Conservation (phyloP, 768 basidiomycete species). For the Rhizopogon rudus region DNA sequence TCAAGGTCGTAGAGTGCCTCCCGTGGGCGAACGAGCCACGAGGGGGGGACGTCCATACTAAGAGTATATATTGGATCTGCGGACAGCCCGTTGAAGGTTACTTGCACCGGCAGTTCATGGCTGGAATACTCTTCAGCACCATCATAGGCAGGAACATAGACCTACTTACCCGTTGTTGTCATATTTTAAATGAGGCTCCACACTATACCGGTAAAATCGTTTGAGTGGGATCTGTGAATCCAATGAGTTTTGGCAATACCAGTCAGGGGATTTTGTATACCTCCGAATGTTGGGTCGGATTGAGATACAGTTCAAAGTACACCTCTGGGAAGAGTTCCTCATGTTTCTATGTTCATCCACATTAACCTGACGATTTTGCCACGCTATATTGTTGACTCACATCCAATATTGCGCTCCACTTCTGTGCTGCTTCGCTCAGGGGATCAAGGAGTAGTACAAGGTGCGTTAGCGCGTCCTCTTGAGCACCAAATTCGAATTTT, state of each 20-base stretch:
- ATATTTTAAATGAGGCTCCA: slow-evolving; percentile 54
- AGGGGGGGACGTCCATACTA: slow-evolving; percentile 84
- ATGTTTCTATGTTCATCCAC: background rate
- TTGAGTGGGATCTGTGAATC: slow-evolving; percentile 74
- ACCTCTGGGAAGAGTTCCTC: slow-evolving; percentile 52
- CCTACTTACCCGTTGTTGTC: slow-evolving; percentile 57
- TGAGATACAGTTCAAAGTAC: slow-evolving; percentile 73
- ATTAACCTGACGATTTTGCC: background rate
- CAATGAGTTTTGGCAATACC: background rate
- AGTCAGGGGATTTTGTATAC: slow-evolving; percentile 33
- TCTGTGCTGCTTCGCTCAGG: slow-evolving; percentile 77
- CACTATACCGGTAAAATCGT: slow-evolving; percentile 83
- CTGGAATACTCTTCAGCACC: slow-evolving; percentile 27
- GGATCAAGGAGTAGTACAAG: slow-evolving; percentile 80
- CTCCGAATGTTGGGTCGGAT: slow-evolving; percentile 64
- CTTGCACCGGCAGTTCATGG: slow-evolving; percentile 50
- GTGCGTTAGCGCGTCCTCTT: slow-evolving; percentile 59
- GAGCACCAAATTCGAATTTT: slow-evolving; percentile 65
- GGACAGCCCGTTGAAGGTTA: slow-evolving; percentile 70
- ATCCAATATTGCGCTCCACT: slow-evolving; percentile 76
- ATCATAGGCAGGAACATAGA: background rate
- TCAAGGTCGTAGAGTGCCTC: slow-evolving; percentile 91
- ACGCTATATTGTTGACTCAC: slow-evolving; percentile 34
- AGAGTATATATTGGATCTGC: slow-evolving; percentile 88
- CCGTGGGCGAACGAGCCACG: slow-evolving; percentile 92